These are phyloP conservation scores for Daldinia concentrica DNA, from an alignment of 495 filamentous ascomycete species.

Conservation along the genomic window DNA sequence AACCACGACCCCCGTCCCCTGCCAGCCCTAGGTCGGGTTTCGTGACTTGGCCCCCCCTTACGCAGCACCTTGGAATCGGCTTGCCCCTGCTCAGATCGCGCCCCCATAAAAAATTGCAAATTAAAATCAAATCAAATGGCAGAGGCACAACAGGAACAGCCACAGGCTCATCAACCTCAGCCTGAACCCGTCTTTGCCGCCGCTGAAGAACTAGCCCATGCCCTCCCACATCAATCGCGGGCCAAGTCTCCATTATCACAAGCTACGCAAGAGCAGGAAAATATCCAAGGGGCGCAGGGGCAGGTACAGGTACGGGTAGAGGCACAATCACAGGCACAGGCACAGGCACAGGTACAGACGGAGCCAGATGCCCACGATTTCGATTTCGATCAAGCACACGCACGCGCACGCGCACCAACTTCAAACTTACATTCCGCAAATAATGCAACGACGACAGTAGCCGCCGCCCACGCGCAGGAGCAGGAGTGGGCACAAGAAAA, in stretches of 20 bases:
- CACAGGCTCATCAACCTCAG: conserved; percentile 52
- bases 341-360: background rate
- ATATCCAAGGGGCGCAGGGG: conserved; percentile 39
- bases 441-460: conserved; percentile 37
- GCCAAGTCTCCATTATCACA: conserved; percentile 39
- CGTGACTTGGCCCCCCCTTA: conserved; percentile 49
- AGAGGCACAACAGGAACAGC: conserved; percentile 50
- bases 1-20: conserved; percentile 35
- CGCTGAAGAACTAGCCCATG: conserved; percentile 49
- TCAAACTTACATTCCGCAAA: conserved; percentile 28
- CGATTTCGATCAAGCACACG: conserved; percentile 14
- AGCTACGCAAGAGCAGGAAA: conserved; percentile 43
- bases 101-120: conserved; percentile 50
- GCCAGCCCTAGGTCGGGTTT: conserved; percentile 45
- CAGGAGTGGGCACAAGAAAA: conserved; percentile 43
- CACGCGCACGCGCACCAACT: conserved; percentile 35
- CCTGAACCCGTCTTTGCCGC: conserved; percentile 50
- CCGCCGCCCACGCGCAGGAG: conserved; percentile 41
- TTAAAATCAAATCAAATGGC: conserved; percentile 54
- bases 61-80: conserved; percentile 48
- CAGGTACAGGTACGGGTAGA: conserved; percentile 42
- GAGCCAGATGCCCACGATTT: conserved; percentile 24
- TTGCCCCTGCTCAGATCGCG: conserved; percentile 49
- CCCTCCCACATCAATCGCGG: conserved; percentile 45
- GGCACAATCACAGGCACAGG: conserved; percentile 17